phyloP scores from a whole-genome alignment of 495 filamentous ascomycete species.

The Lasiosphaeria miniovina region DNA sequence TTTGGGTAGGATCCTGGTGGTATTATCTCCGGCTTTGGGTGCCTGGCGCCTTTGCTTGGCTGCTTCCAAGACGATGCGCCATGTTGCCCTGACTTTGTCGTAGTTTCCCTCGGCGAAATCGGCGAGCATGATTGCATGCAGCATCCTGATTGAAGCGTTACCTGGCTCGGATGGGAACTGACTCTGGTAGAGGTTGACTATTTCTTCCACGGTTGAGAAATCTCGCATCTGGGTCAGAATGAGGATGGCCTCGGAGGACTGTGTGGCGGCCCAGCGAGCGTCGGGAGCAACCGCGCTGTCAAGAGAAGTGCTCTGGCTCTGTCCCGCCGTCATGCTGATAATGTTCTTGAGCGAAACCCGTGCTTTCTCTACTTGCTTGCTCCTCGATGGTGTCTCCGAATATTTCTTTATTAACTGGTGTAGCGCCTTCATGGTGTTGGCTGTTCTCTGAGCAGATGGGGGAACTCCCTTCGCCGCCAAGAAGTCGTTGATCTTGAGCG shows the following conservation, averaged over 20 bases:
- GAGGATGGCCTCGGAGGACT: constrained; percentile 53
- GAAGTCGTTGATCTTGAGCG: constrained; percentile 30
- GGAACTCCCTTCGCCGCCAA: constrained; percentile 15
- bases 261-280: constrained; percentile 12
- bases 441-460: constrained; percentile 27
- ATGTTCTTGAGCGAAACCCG: constrained; percentile 7
- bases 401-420: neutral
- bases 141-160: constrained; percentile 52
- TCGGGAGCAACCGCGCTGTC: constrained; percentile 36
- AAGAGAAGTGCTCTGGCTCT: constrained; percentile 10
- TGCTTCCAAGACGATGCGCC: constrained; percentile 57
- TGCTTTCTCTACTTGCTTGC: neutral
- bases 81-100: constrained; percentile 60
- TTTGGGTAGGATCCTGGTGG: constrained; percentile 41
- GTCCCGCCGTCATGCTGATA: constrained; percentile 1
- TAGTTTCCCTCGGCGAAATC: constrained; percentile 54
- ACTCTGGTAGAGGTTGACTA: constrained; percentile 54
- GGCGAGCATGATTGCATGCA: constrained; percentile 63
- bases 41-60: constrained; percentile 6
- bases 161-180: constrained; percentile 31
- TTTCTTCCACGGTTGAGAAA: constrained; percentile 49
- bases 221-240: constrained; percentile 58
- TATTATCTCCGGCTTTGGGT: neutral
- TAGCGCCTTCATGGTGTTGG: constrained; percentile 8
- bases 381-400: neutral